Conservation (phyloP, 2,329 filamentous ascomycete species). For the Verticillium zaregamsianum region DNA sequence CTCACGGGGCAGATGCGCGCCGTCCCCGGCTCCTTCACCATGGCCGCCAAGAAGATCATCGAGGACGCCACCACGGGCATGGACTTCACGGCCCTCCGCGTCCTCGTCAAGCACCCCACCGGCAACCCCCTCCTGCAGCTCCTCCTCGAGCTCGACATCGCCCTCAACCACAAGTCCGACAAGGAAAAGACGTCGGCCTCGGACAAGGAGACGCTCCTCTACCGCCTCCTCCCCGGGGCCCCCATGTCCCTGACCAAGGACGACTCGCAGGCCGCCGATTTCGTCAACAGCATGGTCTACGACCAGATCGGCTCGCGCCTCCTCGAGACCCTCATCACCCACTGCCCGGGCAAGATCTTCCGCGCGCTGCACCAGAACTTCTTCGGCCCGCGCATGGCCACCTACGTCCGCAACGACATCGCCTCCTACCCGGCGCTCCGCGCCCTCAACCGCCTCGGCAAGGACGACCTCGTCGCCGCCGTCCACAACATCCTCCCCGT, state of each 20-base stretch:
- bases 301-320: conserved; percentile 87
- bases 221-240: conserved; percentile 73
- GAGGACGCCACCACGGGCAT: conserved; percentile 68
- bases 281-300: conserved; percentile 84
- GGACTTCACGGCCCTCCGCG: conserved; percentile 74
- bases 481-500: conserved; percentile 69
- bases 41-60: conserved; percentile 78
- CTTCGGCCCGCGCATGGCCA: conserved; percentile 75
- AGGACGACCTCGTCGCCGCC: conserved; percentile 75
- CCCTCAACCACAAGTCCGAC: conserved; percentile 48
- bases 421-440: conserved; percentile 83
- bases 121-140: conserved; percentile 93
- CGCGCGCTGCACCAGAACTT: conserved; percentile 79
- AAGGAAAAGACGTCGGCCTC: conserved; percentile 54
- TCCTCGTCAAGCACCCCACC: conserved; percentile 82
- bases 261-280: conserved; percentile 67
- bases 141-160: conserved; percentile 80
- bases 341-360: conserved; percentile 83
- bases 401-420: conserved; percentile 82
- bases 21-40: conserved; percentile 75
- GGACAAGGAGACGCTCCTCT: conserved; percentile 55
- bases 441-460: conserved; percentile 77
- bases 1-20: conserved; percentile 39
- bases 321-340: conserved; percentile 78
- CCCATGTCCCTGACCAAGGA: conserved; percentile 66